Evolutionary conservation across 129 eudicot species (phyloP).

Genomic region (Centrapalus pauciflorus): DNA sequence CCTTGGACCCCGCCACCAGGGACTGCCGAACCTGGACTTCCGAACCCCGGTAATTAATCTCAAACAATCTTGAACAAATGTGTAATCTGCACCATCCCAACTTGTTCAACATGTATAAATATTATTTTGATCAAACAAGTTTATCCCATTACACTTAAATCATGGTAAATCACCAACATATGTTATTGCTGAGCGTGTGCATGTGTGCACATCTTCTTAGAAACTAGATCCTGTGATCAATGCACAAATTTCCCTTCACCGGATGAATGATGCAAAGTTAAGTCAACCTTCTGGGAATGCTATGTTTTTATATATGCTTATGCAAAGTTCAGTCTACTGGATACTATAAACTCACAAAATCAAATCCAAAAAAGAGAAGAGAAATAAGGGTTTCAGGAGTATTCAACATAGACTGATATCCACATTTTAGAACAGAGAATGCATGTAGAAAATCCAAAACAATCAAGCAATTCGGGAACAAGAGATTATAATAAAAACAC

Average conservation of each 20-base stretch:
- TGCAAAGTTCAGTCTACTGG: not conserved
- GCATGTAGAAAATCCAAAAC: not conserved
- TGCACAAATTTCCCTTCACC: not conserved
- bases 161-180: no score
- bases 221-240: not conserved
- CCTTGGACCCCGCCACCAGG: no score
- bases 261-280: not conserved
- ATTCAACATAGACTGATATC: not conserved
- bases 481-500: not conserved
- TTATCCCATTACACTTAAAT: no score
- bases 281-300: not conserved
- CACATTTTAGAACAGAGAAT: not conserved
- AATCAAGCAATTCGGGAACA: not conserved
- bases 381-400: not conserved
- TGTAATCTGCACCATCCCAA: no score
- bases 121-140: no score
- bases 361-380: not conserved
- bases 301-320: not conserved
- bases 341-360: not conserved
- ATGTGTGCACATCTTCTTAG: no score
- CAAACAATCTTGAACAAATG: no score
- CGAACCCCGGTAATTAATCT: no score
- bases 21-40: no score
- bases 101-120: no score
- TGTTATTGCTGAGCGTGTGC: no score